A percentile compares a stretch with the other conserved stretches of the same genome.
These are phyloP conservation scores for Eucalyptus pumila DNA, from an alignment of 345 rosid species.

Conservation along the genomic window DNA sequence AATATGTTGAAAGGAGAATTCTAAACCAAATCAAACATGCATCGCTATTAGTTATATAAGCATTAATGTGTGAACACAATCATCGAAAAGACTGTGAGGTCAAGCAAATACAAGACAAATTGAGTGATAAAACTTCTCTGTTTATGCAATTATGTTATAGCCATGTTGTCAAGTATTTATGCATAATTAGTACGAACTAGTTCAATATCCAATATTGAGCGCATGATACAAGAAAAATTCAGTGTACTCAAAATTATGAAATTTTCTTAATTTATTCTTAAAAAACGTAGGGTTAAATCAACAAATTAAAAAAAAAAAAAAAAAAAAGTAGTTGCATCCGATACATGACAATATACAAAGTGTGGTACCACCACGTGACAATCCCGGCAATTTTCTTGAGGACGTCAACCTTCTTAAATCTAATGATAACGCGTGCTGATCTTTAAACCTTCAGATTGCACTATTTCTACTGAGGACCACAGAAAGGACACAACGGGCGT, in stretches of 20 bases:
- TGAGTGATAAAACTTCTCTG: background rate
- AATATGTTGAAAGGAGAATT: background rate
- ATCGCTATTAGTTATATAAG: background rate
- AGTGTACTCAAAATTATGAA: background rate
- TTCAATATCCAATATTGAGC: background rate
- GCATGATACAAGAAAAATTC: background rate
- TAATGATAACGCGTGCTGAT: too few relatives aligned
- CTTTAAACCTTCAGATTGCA: too few relatives aligned
- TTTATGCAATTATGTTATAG: background rate
- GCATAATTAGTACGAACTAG: background rate
- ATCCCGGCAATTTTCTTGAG: background rate
- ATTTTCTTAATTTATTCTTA: background rate
- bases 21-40: background rate
- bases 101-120: fast-evolving
- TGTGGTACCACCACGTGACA: background rate
- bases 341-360: background rate
- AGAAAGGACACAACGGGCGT: background rate
- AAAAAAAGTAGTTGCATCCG: background rate
- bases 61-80: background rate
- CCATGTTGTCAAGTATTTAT: background rate
- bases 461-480: too few relatives aligned
- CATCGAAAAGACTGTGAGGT: background rate
- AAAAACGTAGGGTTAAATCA: background rate
- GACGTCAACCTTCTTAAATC: too few relatives aligned
- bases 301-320: too few relatives aligned